These are phyloP conservation scores for Tarenaya hassleriana DNA, from an alignment of 345 rosid species.

Conservation along the genomic window DNA sequence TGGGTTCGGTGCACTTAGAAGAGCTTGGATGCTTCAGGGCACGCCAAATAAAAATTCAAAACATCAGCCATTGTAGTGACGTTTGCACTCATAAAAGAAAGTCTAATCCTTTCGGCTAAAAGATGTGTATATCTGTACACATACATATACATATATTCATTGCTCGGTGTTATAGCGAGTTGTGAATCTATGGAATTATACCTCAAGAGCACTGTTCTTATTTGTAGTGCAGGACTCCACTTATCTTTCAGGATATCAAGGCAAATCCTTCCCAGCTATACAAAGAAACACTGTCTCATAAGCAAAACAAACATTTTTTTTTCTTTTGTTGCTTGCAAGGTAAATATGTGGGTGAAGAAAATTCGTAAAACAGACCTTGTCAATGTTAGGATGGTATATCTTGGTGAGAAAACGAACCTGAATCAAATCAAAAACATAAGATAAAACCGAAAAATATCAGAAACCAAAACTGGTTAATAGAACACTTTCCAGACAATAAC, in stretches of 20 bases:
- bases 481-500: no score
- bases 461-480: no score
- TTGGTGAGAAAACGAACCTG: conserved; percentile 98
- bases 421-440: no score
- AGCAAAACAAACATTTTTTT: conserved; percentile 9
- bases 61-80: no score
- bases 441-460: not conserved
- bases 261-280: conserved; percentile 96
- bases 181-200: conserved; percentile 19
- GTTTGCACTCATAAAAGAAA: no score
- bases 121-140: no score
- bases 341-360: not conserved
- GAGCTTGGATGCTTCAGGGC: conserved; percentile 65
- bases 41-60: not conserved
- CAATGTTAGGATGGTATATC: conserved; percentile 96
- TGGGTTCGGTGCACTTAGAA: conserved; percentile 95
- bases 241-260: conserved; percentile 98
- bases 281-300: conserved; percentile 4
- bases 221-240: conserved; percentile 99
- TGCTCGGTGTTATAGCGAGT: no score
- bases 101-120: no score
- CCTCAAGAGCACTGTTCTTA: conserved; percentile 95
- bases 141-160: no score
- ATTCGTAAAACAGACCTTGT: conserved; percentile 60
- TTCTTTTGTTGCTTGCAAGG: not conserved